Evolutionary conservation across 805 yeast species (phyloP).

Genomic region (Zygotorulaspora sp.): DNA sequence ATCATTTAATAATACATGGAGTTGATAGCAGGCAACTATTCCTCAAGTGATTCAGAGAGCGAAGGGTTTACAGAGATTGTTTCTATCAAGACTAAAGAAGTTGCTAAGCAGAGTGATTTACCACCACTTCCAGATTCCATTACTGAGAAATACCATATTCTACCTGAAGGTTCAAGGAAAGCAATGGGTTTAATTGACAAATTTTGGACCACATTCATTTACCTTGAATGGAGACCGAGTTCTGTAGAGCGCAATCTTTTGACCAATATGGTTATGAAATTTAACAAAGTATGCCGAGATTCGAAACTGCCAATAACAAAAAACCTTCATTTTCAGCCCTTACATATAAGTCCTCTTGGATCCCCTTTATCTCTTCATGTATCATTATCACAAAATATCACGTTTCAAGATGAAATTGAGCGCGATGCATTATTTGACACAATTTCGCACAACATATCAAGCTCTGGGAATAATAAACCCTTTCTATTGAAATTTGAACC

Average conservation of each 20-base stretch:
- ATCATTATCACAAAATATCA: slow-evolving; percentile 20
- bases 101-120: slow-evolving; percentile 2
- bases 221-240: slow-evolving; percentile 26
- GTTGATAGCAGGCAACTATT: slow-evolving; percentile 14
- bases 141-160: slow-evolving; percentile 24
- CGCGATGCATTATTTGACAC: slow-evolving; percentile 13
- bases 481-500: slow-evolving; percentile 10
- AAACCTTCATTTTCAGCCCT: slow-evolving; percentile 21
- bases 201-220: slow-evolving; percentile 22
- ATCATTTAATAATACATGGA: slow-evolving; percentile 16
- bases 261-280: slow-evolving; percentile 9
- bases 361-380: slow-evolving; percentile 30
- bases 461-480: slow-evolving; percentile 1
- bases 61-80: slow-evolving; percentile 17
- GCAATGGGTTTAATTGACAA: neutral
- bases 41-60: slow-evolving; percentile 14
- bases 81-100: neutral
- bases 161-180: slow-evolving; percentile 17
- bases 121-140: slow-evolving; percentile 23
- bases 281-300: slow-evolving; percentile 9
- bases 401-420: slow-evolving; percentile 9
- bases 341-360: slow-evolving; percentile 24
- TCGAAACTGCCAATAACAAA: neutral
- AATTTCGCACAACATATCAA: slow-evolving; percentile 2
- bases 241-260: slow-evolving; percentile 15